Percentiles rank a stretch among this genome's conserved stretches.
Conservation (phyloP, 805 yeast species). For the Suhomyces sp. region DNA sequence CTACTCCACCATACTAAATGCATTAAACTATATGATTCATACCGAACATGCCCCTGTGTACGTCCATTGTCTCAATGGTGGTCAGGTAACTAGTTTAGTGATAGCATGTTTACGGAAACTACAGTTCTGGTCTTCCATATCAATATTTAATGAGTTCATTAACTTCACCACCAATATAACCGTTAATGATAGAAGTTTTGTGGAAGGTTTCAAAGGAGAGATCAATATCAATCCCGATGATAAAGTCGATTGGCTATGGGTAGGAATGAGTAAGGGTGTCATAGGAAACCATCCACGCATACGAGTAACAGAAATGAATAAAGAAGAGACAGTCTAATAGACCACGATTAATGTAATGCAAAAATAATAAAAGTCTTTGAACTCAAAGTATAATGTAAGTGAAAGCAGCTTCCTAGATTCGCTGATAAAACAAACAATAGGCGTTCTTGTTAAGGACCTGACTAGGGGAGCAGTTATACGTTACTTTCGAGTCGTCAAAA, state of each 20-base stretch:
- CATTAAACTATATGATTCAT: conserved; percentile 61
- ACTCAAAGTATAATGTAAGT: not conserved
- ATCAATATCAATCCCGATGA: conserved; percentile 45
- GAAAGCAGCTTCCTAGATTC: conserved; percentile 14
- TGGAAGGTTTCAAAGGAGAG: conserved; percentile 72
- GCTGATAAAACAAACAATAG: conserved; percentile 74
- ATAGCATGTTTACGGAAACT: conserved; percentile 83
- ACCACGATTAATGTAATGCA: not conserved
- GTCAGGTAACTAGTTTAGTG: conserved; percentile 77
- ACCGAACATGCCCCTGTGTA: conserved; percentile 65
- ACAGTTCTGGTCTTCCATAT: conserved; percentile 84
- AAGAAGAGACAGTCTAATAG: not conserved
- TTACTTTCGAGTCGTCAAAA: conserved; percentile 76
- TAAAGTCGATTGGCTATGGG: conserved; percentile 65
- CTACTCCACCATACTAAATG: conserved; percentile 54
- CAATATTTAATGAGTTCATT: conserved; percentile 82
- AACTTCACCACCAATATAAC: conserved; percentile 75
- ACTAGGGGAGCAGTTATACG: conserved; percentile 44
- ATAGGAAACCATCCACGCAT: conserved; percentile 56
- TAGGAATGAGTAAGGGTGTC: conserved; percentile 56
- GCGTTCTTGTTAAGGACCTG: conserved; percentile 72
- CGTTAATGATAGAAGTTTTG: conserved; percentile 77
- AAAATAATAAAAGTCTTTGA: not conserved
- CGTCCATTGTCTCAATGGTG: conserved; percentile 86
- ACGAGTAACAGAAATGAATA: conserved; percentile 24